A percentile compares a stretch with the other conserved stretches of the same genome.
Conservation (phyloP, 108 stramenopile genomes). For the Nitzschia sp. region DNA sequence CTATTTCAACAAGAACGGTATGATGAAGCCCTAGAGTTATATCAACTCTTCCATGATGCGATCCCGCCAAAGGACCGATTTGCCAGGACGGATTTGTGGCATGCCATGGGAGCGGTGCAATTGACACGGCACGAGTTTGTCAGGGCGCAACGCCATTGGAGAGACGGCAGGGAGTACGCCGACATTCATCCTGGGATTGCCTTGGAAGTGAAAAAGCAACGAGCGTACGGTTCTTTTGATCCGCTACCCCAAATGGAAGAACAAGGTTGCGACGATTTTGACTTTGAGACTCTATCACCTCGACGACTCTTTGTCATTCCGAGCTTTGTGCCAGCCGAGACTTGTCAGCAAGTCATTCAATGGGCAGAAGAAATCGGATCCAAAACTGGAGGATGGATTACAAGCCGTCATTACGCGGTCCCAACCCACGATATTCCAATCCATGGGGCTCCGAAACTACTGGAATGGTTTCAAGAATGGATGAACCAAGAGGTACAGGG, state of each 20-base stretch:
- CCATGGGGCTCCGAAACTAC: constrained; percentile 59
- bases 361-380: constrained; percentile 41
- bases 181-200: constrained; percentile 52
- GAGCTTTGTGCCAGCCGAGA: constrained; percentile 28
- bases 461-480: constrained; percentile 56
- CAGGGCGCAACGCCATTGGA: constrained; percentile 69
- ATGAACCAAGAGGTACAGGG: constrained; percentile 19
- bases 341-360: constrained; percentile 58
- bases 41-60: constrained; percentile 39
- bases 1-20: constrained; percentile 63
- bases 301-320: constrained; percentile 31
- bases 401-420: constrained; percentile 93
- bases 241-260: background rate
- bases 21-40: constrained; percentile 49
- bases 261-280: background rate
- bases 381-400: constrained; percentile 81
- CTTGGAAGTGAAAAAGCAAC: constrained; percentile 59
- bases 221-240: constrained; percentile 46
- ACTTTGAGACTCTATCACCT: constrained; percentile 6
- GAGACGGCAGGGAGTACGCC: constrained; percentile 41
- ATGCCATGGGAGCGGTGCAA: constrained; percentile 54
- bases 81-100: constrained; percentile 45
- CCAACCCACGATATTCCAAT: constrained; percentile 94
- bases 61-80: background rate
- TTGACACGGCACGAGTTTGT: constrained; percentile 51